Base-by-base conservation (phyloP, 2,329 filamentous ascomycete species). In the Didymella glomerata region DNA sequence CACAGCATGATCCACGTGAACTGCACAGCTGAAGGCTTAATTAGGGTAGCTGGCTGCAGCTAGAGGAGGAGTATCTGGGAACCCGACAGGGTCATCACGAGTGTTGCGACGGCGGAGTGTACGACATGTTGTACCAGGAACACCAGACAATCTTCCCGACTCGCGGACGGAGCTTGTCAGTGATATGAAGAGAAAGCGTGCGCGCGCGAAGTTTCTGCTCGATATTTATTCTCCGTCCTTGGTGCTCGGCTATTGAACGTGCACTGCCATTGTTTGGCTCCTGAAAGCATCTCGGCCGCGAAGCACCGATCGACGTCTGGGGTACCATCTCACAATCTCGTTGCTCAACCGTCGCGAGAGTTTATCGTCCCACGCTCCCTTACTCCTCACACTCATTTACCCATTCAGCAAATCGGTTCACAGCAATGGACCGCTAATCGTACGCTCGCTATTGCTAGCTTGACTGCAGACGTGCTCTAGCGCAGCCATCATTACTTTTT, bases 81-180 rank as follows among this genome's bases (percentile, higher is more conserved):
- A 53, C 14, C n/a, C 14, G 38, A 36, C 45, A 53, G 45, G 49
- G 49, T 38, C n/a, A 40, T 48, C 32, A 57, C 28, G 34, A 42
- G 38, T 22, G 41, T 48, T 56, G 57, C 48, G 45, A 59, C 52
- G 45, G 54, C 47, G 47, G 58, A 52, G 47, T 22, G 63, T 63
- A 60, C 61, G 32, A 66, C 54, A 54, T 58, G 63, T 51, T 28
- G 61, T 61, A 52, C 57, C 54, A 55, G 52, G 40, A 50, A 57
- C 55, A 62, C 56, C 47, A 61, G 57, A 62, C 9, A 62, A 61
- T 57, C 41, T 47, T 42, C 41, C 30, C 46, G 56, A 59, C 13
- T 54, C 56, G 51, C 36, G 50, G 34, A 47, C 32, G 30, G 22
- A 24, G 41, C 48, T 18, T 36, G 34, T 30, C 27, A 20, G 22